These are phyloP conservation scores for Fusarium setosum DNA, from an alignment of 2,329 filamentous ascomycete species.

Conservation along the genomic window DNA sequence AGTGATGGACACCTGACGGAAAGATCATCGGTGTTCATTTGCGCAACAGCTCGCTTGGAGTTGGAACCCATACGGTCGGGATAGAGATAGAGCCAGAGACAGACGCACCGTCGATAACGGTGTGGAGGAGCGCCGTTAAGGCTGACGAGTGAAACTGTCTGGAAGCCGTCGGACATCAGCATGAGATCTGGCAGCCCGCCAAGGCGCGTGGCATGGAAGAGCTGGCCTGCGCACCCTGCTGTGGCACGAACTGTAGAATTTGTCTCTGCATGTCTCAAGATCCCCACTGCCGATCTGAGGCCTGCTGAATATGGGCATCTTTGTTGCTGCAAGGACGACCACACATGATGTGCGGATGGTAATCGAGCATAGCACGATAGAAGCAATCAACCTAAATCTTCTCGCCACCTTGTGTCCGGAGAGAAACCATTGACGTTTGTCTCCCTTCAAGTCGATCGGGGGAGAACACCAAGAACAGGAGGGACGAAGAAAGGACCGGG, in stretches of 20 bases:
- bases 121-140: constrained; percentile 14
- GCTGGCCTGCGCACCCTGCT: constrained; percentile 19
- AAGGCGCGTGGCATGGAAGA: constrained; percentile 20
- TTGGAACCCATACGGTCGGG: neutral
- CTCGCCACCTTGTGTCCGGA: neutral
- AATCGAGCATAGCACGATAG: neutral
- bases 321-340: neutral
- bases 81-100: neutral
- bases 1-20: constrained; percentile 6
- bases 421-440: neutral
- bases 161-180: constrained; percentile 6
- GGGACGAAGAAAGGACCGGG: constrained; percentile 20
- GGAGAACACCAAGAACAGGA: constrained; percentile 7
- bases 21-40: constrained; percentile 5
- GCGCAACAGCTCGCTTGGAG: neutral
- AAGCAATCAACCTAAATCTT: neutral
- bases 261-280: constrained; percentile 21
- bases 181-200: constrained; percentile 30
- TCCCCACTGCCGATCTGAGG: constrained; percentile 11
- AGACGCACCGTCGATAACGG: neutral
- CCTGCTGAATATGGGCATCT: neutral
- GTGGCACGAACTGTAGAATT: constrained; percentile 27
- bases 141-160: constrained; percentile 28
- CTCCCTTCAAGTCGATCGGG: neutral
- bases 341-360: neutral